phyloP scores from a whole-genome alignment of 1,139 yeast genomes.

The Pichia sp. region DNA sequence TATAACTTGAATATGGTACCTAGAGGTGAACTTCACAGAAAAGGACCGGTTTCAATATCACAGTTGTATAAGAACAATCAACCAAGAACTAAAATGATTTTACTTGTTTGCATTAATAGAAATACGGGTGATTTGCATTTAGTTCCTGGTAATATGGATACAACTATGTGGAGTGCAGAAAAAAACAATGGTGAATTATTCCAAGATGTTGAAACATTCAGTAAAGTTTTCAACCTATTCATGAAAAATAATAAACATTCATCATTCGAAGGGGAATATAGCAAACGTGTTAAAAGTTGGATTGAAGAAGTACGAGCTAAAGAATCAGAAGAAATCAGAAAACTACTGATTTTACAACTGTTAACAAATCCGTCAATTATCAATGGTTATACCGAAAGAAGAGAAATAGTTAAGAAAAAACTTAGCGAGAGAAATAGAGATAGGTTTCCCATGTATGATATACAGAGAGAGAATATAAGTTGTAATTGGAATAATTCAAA shows the following conservation, averaged over 20 bases:
- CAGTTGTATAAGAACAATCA: slow-evolving; percentile 21
- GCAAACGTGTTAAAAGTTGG: slow-evolving; percentile 13
- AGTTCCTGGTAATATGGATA: slow-evolving; percentile 29
- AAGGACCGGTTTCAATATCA: slow-evolving; percentile 21
- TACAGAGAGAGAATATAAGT: too few species aligned
- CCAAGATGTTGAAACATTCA: slow-evolving; percentile 24
- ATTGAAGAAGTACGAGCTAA: slow-evolving; percentile 3
- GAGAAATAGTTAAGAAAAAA: neutral
- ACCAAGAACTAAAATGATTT: slow-evolving; percentile 17
- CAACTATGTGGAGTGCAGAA: slow-evolving; percentile 28
- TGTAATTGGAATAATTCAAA: neutral
- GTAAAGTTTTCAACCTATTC: slow-evolving; percentile 18
- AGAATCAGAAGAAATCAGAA: slow-evolving; percentile 18
- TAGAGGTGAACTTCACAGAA: slow-evolving; percentile 23
- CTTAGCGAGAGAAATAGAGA: neutral
- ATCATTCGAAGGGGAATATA: neutral
- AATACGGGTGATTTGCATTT: slow-evolving; percentile 29
- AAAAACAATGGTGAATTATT: slow-evolving; percentile 29
- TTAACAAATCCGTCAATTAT: slow-evolving; percentile 23
- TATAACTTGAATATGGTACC: slow-evolving; percentile 20
- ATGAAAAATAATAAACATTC: slow-evolving; percentile 4
- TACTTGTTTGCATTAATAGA: slow-evolving; percentile 26
- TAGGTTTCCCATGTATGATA: too few species aligned
- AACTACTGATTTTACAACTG: slow-evolving; percentile 21
- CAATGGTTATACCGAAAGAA: slow-evolving; percentile 4